Conservation (phyloP, 2,329 filamentous ascomycete species). For the Penicillium frequentans region DNA sequence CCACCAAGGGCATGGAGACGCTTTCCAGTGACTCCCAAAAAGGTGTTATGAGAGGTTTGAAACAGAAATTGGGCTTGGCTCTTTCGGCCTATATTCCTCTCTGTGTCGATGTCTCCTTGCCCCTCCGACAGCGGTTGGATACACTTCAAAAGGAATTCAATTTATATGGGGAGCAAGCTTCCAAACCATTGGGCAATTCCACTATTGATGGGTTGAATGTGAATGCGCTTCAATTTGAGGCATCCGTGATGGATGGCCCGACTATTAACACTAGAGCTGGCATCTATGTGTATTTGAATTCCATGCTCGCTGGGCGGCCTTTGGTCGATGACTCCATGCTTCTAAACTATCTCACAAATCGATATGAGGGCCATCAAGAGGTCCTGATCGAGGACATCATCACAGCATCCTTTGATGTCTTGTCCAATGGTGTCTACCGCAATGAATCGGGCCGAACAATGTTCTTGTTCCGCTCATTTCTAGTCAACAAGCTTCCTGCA, state of each 20-base stretch:
- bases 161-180: conserved; percentile 42
- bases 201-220: conserved; percentile 45
- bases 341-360: conserved; percentile 77
- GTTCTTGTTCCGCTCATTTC: conserved; percentile 78
- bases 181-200: conserved; percentile 45
- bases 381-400: conserved; percentile 78
- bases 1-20: conserved; percentile 35
- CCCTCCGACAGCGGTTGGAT: conserved; percentile 41
- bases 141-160: conserved; percentile 43
- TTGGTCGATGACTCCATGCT: conserved; percentile 78
- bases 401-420: conserved; percentile 81
- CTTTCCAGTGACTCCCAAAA: conserved; percentile 31
- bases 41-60: conserved; percentile 27
- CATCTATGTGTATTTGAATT: conserved; percentile 81
- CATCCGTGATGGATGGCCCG: conserved; percentile 64
- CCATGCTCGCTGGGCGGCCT: conserved; percentile 75
- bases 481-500: conserved; percentile 71
- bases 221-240: conserved; percentile 53
- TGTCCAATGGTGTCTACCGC: conserved; percentile 82
- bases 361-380: conserved; percentile 82
- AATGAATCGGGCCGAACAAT: conserved; percentile 60
- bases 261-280: conserved; percentile 75
- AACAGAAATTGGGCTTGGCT: conserved; percentile 38
- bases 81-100: conserved; percentile 42
- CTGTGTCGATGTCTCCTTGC: conserved; percentile 41